These are phyloP conservation scores for Talaromyces funiculosus DNA, from an alignment of 2,329 filamentous ascomycete genomes.

Conservation along the genomic window DNA sequence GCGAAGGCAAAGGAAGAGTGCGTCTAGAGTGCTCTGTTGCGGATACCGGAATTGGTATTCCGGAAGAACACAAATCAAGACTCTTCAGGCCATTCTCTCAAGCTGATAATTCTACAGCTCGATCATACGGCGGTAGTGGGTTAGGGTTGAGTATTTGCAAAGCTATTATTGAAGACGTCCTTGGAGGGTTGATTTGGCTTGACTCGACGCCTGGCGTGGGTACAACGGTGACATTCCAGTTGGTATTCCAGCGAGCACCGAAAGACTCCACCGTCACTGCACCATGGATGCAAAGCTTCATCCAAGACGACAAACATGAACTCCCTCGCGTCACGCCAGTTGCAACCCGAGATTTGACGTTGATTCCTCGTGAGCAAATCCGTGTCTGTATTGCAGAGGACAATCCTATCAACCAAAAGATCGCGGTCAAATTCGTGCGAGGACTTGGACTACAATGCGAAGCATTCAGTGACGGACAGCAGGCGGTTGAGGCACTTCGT, in stretches of 20 bases:
- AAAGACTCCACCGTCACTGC: constrained; percentile 52
- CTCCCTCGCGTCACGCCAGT: constrained; percentile 30
- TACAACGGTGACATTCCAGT: constrained; percentile 67
- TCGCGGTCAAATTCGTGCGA: constrained; percentile 83
- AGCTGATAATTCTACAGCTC: constrained; percentile 81
- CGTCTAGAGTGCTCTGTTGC: constrained; percentile 78
- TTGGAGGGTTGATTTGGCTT: constrained; percentile 78
- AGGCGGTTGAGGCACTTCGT: constrained; percentile 80
- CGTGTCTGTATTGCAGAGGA: constrained; percentile 92
- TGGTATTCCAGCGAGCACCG: constrained; percentile 78
- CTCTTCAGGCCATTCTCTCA: constrained; percentile 91
- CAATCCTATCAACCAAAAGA: constrained; percentile 90
- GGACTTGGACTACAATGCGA: constrained; percentile 81
- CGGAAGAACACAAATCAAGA: constrained; percentile 67
- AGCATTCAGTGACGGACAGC: constrained; percentile 82
- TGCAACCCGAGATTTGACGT: constrained; percentile 61
- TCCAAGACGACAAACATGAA: constrained; percentile 36
- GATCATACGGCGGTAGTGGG: constrained; percentile 87
- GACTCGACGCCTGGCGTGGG: constrained; percentile 63
- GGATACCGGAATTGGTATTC: constrained; percentile 89
- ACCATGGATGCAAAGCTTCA: constrained; percentile 48
- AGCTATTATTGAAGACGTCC: constrained; percentile 85
- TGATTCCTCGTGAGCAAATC: constrained; percentile 69
- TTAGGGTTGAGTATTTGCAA: constrained; percentile 92
- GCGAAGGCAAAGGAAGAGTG: constrained; percentile 64